phyloP scores from a whole-genome alignment of 768 basidiomycete genomes.

The Pisolithus orientalis region DNA sequence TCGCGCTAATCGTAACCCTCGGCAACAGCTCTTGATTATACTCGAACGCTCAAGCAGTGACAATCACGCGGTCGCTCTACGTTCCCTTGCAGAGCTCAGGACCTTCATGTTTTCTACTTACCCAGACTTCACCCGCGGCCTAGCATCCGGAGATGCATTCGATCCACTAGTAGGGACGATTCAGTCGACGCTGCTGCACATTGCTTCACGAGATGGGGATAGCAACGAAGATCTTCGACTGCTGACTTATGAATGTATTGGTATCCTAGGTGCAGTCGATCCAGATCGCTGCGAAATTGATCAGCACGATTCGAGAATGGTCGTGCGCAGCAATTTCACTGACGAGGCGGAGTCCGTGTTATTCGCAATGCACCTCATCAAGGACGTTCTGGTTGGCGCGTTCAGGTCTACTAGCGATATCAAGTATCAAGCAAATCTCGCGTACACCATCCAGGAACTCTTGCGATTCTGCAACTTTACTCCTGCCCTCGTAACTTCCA shows the following conservation, averaged over 20 bases:
- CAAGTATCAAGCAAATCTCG: constrained; percentile 82
- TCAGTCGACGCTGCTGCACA: constrained; percentile 57
- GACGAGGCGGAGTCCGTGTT: constrained; percentile 68
- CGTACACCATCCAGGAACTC: constrained; percentile 89
- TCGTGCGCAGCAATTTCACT: constrained; percentile 74
- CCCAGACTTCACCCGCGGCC: constrained; percentile 45
- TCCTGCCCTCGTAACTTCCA: constrained; percentile 57
- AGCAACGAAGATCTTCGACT: constrained; percentile 58
- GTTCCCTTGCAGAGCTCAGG: constrained; percentile 73
- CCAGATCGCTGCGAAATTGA: constrained; percentile 83
- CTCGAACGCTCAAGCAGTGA: constrained; percentile 72
- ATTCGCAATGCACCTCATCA: constrained; percentile 85
- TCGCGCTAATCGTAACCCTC: constrained; percentile 46
- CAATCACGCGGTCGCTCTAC: constrained; percentile 69
- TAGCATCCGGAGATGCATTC: constrained; percentile 84
- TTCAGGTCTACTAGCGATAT: constrained; percentile 94
- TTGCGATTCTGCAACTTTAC: constrained; percentile 84
- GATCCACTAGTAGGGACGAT: constrained; percentile 68
- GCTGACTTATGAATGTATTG: constrained; percentile 84
- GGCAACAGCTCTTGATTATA: constrained; percentile 54
- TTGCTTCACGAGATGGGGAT: constrained; percentile 76
- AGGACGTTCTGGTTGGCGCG: constrained; percentile 78
- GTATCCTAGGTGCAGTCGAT: constrained; percentile 88
- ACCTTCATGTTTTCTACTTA: constrained; percentile 49
- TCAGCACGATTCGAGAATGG: constrained; percentile 52